A percentile compares a stretch with the other conserved stretches of the same genome.
phyloP scores from a whole-genome alignment of 768 basidiomycete species.

The Jaapia argillacea region DNA sequence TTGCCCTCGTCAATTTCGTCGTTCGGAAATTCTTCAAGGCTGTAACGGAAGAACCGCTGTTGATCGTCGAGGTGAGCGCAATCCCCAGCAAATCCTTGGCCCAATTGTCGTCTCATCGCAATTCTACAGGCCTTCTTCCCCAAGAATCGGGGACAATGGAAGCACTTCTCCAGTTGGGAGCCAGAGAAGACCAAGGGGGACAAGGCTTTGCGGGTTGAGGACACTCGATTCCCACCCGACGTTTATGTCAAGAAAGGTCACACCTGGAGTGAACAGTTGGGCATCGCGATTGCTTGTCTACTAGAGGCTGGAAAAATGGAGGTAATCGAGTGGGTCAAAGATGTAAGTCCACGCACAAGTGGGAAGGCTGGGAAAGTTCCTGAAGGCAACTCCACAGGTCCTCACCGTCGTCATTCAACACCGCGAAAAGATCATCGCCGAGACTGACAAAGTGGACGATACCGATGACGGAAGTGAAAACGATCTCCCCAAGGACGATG shows the following conservation, averaged over 20 bases:
- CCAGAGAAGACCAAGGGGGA: conserved; percentile 36
- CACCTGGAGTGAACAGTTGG: conserved; percentile 84
- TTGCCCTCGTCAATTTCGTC: conserved; percentile 76
- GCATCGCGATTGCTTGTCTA: conserved; percentile 70
- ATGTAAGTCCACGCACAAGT: conserved; percentile 38
- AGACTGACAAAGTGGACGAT: conserved; percentile 35
- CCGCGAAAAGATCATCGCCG: conserved; percentile 50
- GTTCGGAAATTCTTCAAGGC: conserved; percentile 93
- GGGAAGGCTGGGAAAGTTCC: neutral
- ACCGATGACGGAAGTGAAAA: conserved; percentile 14
- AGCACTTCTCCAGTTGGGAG: conserved; percentile 73
- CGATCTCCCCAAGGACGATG: no score
- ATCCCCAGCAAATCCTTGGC: conserved; percentile 9
- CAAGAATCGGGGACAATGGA: conserved; percentile 82
- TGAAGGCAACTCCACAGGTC: conserved; percentile 33
- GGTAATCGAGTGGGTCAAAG: conserved; percentile 72
- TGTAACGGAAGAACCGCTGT: conserved; percentile 72
- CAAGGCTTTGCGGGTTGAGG: conserved; percentile 23
- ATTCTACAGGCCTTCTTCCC: conserved; percentile 70
- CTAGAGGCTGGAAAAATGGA: conserved; percentile 52
- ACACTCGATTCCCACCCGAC: conserved; percentile 47
- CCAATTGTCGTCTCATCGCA: neutral
- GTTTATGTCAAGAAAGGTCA: conserved; percentile 81
- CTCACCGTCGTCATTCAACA: conserved; percentile 48
- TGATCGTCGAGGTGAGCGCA: conserved; percentile 72